Evolutionary conservation across 2,329 filamentous ascomycete genomes (phyloP), one percentile per base, ranked within the genome.

Genomic region (Reticulascus tulasneorum): DNA sequence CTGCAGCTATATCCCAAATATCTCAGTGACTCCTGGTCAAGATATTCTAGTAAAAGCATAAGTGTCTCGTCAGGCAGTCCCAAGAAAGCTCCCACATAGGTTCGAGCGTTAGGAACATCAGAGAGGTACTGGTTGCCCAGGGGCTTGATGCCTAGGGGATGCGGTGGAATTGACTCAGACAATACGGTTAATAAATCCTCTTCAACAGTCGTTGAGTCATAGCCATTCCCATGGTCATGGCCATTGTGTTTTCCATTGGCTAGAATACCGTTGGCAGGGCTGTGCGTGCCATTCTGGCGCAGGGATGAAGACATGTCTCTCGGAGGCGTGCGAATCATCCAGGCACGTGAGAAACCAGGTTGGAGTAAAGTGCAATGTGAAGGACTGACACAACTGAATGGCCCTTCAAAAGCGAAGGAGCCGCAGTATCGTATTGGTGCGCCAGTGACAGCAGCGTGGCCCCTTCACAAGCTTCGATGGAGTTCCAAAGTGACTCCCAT

Each of bases 141-240:
- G 2, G 93, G 91, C 55, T 89, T 93, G 46, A 97, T 73, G 21
- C 84, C 84, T 29, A 95, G 68, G 23, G 88, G 88, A 67, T 97
- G 91, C 24, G 73, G 69, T 33, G 84, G 84, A 35, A 94, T 82
- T 28, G 77, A 75, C 49, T 57, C 58, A 51, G 18, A 23, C 15
- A 26, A 29, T 12, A 29, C 33, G 40, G 33, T 33, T 29, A 33
- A n/a, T n/a, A n/a, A 21, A 21, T 13, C 26, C 26, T 33, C 29
- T 22, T 29, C 24, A 10, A 27, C 15, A 16, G 35, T 15, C 18
- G 33, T 38, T 39, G 42, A 44, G 42, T 44, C 42, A 44, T 33
- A 38, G 24, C 19, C 18, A 23, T 37, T 31, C 17, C 24, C n/a
- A 26, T 33, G 31, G 32, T 18, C 28, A 18, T 17, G 25, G n/a